A percentile compares a stretch with the other conserved stretches of the same genome.
These are phyloP conservation scores for Papilionanthe hybrid DNA, from an alignment of 116 monocot species.

Conservation along the genomic window DNA sequence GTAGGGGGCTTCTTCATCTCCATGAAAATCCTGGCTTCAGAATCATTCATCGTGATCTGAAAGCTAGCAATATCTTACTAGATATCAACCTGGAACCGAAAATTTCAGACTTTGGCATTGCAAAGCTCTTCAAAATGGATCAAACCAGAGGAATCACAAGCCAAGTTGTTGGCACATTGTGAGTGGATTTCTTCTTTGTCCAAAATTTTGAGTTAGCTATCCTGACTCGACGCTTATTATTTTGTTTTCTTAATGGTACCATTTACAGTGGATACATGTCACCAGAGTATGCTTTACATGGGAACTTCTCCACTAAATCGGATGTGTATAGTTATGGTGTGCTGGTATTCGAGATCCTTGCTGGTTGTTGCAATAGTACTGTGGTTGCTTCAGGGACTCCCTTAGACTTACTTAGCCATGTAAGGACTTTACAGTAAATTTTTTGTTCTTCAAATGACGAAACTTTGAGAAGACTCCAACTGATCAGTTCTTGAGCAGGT, in stretches of 20 bases:
- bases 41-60: slow-evolving; percentile 23
- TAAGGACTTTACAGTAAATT: not conserved
- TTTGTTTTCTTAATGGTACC: not conserved
- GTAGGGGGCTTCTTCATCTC: slow-evolving; percentile 23
- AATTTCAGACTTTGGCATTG: slow-evolving; percentile 23
- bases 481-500: slow-evolving; percentile 2
- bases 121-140: slow-evolving; percentile 10
- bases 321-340: slow-evolving; percentile 19
- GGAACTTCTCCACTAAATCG: slow-evolving; percentile 2
- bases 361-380: not conserved
- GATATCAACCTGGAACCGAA: slow-evolving; percentile 23
- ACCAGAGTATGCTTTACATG: slow-evolving; percentile 14
- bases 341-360: slow-evolving; percentile 9
- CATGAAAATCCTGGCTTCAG: slow-evolving; percentile 21
- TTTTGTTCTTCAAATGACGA: not conserved
- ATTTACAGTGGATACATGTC: slow-evolving; percentile 16
- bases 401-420: slow-evolving; percentile 4
- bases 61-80: slow-evolving; percentile 24
- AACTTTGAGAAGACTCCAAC: not conserved
- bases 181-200: slow-evolving; percentile 1
- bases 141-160: slow-evolving; percentile 4
- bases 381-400: not conserved
- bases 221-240: too few species aligned
- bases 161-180: slow-evolving; percentile 25
- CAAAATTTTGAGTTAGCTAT: not conserved